These are phyloP conservation scores for Mariannaea sp. DNA, from an alignment of 2,329 filamentous ascomycete species.

Conservation along the genomic window DNA sequence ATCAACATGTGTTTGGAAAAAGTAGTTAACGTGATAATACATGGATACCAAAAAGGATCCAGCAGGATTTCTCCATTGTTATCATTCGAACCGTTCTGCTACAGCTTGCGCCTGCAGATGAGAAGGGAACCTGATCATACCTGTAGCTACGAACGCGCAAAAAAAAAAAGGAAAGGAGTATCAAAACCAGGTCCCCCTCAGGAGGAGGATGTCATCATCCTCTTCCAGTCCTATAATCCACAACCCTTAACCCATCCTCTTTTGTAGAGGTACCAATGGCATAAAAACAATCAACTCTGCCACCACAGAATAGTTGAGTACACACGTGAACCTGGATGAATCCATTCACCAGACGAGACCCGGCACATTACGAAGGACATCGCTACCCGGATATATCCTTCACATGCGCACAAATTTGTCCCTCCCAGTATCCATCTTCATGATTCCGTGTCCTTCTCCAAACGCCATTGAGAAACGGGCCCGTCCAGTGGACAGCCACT, in stretches of 20 bases:
- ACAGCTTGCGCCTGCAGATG: conserved; percentile 17
- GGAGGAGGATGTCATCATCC: conserved; percentile 7
- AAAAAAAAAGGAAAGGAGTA: too few relatives aligned
- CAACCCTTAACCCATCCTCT: conserved; percentile 13
- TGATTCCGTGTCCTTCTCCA: conserved; percentile 28
- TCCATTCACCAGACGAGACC: conserved; percentile 10
- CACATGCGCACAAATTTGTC: conserved; percentile 9
- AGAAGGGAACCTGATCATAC: conserved; percentile 17
- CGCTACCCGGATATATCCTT: conserved; percentile 12
- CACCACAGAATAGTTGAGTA: conserved; percentile 8
- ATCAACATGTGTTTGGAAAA: too few relatives aligned
- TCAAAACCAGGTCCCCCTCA: conserved; percentile 5
- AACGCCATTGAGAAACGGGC: conserved; percentile 34
- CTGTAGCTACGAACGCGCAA: conserved; percentile 38
- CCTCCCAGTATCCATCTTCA: conserved; percentile 19
- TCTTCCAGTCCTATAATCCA: conserved; percentile 11
- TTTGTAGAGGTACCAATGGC: conserved; percentile 1
- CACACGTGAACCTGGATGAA: conserved; percentile 10
- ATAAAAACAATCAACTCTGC: conserved; percentile 14
- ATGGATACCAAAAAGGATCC: conserved; percentile 19
- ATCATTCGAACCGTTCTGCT: conserved; percentile 25
- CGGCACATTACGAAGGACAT: conserved; percentile 17
- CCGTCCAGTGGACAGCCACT: conserved; percentile 34
- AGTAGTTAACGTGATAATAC: background rate
- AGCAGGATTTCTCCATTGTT: conserved; percentile 24